A percentile compares a stretch with the other conserved stretches of the same genome.
Conservation (phyloP, 1,139 yeast species). For the Yamadazyma sp. region DNA sequence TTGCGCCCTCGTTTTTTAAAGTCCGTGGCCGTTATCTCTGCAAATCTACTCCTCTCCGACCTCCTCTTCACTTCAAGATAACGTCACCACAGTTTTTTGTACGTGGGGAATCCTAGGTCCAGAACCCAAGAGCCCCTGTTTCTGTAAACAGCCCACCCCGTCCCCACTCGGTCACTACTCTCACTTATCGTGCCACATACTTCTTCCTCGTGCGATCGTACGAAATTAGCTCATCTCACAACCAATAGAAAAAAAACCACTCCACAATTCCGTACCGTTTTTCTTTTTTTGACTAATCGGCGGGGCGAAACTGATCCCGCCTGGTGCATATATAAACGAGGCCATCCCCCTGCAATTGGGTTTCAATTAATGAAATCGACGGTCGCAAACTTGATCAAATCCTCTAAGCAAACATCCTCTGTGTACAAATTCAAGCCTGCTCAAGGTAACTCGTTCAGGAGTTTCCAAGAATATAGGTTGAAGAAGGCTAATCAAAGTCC, state of each 20-base stretch:
- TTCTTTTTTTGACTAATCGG: no score
- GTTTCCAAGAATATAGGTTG: constrained; percentile 58
- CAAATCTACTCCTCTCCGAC: no score
- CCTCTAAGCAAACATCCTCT: constrained; percentile 9
- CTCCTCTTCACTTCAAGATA: no score
- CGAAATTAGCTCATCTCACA: constrained; percentile 1
- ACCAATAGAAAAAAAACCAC: constrained; percentile 2
- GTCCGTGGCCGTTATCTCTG: no score
- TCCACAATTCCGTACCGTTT: constrained; percentile 3
- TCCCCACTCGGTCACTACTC: no score
- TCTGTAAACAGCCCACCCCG: no score
- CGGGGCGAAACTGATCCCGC: not conserved
- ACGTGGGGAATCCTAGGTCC: no score
- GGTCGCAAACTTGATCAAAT: constrained; percentile 13
- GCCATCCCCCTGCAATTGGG: not conserved
- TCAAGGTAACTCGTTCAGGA: constrained; percentile 37
- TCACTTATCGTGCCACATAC: no score
- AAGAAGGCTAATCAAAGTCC: constrained; percentile 54
- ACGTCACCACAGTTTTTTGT: no score
- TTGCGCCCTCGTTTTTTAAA: no score
- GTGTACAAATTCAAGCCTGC: constrained; percentile 9
- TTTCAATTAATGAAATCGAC: constrained; percentile 5
- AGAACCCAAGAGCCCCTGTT: no score
- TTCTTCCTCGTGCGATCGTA: not conserved
- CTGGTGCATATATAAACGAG: not conserved